Evolutionary conservation across 2,329 filamentous ascomycete species (phyloP).

Genomic region (Truncatella angustata): DNA sequence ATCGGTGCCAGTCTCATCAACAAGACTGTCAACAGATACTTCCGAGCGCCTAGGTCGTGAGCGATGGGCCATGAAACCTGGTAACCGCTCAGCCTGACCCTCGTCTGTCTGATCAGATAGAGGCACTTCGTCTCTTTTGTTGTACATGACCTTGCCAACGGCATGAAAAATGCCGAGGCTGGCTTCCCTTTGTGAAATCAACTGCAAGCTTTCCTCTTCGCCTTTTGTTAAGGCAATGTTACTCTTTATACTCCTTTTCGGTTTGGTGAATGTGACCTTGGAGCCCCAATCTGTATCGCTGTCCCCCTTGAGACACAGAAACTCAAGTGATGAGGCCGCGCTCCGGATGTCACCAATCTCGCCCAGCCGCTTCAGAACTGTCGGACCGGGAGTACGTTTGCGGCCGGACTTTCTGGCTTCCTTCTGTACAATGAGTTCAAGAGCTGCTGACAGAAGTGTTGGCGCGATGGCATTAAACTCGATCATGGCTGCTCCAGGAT

Average conservation of each 20-base stretch:
- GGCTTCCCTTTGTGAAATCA: constrained; percentile 83
- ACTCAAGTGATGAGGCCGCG: constrained; percentile 89
- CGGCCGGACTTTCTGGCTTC: constrained; percentile 78
- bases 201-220: constrained; percentile 75
- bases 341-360: constrained; percentile 90
- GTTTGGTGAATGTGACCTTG: constrained; percentile 68
- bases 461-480: constrained; percentile 93
- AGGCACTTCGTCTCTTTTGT: constrained; percentile 70
- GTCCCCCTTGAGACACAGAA: constrained; percentile 82
- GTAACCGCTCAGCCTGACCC: constrained; percentile 52
- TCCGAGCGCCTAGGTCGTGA: constrained; percentile 62
- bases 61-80: constrained; percentile 55
- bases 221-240: constrained; percentile 64
- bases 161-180: constrained; percentile 95
- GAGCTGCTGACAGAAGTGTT: constrained; percentile 78
- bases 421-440: constrained; percentile 80
- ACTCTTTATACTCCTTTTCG: constrained; percentile 60
- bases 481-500: constrained; percentile 75
- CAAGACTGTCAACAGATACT: constrained; percentile 70
- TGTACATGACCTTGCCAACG: constrained; percentile 93
- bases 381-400: constrained; percentile 71
- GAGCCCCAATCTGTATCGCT: constrained; percentile 72
- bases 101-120: constrained; percentile 33
- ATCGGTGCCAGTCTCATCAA: constrained; percentile 92
- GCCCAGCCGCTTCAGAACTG: constrained; percentile 74